Conservation (phyloP, 495 filamentous ascomycete genomes). For the Penicillium antarcticum region DNA sequence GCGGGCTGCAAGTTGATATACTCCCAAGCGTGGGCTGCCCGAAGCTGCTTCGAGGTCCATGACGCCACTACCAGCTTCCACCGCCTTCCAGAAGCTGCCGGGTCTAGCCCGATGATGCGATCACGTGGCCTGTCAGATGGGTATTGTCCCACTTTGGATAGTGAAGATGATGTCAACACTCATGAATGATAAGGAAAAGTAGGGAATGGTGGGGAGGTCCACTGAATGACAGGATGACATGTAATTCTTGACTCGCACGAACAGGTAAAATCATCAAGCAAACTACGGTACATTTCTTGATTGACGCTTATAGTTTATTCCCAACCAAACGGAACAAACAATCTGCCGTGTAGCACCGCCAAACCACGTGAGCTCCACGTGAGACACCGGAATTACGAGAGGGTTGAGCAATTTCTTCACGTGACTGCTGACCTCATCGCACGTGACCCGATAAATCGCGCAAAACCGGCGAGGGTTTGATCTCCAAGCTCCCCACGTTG, state of each 20-base stretch:
- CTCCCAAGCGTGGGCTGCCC: constrained; percentile 14
- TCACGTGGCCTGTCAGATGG: background rate
- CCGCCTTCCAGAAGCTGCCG: constrained; percentile 41
- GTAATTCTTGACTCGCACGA: too few relatives aligned
- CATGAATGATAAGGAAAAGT: too few relatives aligned
- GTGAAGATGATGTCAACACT: too few relatives aligned
- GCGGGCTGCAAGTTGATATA: constrained; percentile 26
- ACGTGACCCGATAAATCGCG: constrained; percentile 3
- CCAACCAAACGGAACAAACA: too few relatives aligned
- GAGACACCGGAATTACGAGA: background rate
- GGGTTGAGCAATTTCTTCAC: too few relatives aligned
- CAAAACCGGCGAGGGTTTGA: background rate
- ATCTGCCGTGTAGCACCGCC: too few relatives aligned
- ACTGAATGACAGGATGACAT: too few relatives aligned
- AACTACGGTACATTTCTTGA: too few relatives aligned
- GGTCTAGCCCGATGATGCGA: background rate
- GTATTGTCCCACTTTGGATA: too few relatives aligned
- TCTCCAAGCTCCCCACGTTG: background rate
- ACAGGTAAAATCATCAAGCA: too few relatives aligned
- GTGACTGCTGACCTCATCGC: background rate
- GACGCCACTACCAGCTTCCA: constrained; percentile 36
- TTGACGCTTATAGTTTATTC: too few relatives aligned
- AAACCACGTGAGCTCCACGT: background rate
- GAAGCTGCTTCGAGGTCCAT: constrained; percentile 22
- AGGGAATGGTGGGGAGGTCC: background rate